These are phyloP conservation scores for Botrytis byssoidea DNA, from an alignment of 2,329 filamentous ascomycete species.

Conservation along the genomic window DNA sequence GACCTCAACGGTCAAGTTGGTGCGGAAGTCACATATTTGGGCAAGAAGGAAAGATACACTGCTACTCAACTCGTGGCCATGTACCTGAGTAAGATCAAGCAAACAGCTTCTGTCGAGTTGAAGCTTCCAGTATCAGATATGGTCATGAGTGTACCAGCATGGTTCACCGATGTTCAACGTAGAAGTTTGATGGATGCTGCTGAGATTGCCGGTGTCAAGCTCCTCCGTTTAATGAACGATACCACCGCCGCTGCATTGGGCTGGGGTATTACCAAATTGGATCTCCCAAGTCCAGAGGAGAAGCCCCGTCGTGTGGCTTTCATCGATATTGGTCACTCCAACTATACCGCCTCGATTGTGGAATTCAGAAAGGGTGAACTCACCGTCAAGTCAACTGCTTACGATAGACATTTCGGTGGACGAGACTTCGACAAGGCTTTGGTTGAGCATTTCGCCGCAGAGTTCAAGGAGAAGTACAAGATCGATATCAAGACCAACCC, in stretches of 20 bases:
- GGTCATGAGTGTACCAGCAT: slow-evolving; percentile 90
- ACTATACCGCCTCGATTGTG: slow-evolving; percentile 90
- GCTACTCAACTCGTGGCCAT: slow-evolving; percentile 91
- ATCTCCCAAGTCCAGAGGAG: slow-evolving; percentile 85
- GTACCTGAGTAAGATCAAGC: slow-evolving; percentile 93
- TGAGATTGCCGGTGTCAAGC: slow-evolving; percentile 89
- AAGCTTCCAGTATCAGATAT: slow-evolving; percentile 90
- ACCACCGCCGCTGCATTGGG: slow-evolving; percentile 94
- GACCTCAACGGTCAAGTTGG: slow-evolving; percentile 94
- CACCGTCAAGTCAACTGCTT: slow-evolving; percentile 86
- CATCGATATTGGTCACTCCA: slow-evolving; percentile 93
- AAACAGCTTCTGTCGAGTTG: slow-evolving; percentile 81
- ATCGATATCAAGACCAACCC: slow-evolving; percentile 89
- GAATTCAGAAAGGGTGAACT: slow-evolving; percentile 98
- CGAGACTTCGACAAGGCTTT: slow-evolving; percentile 95
- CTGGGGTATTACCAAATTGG: slow-evolving; percentile 96
- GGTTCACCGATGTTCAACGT: slow-evolving; percentile 96
- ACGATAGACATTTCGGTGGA: slow-evolving; percentile 94
- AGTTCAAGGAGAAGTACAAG: slow-evolving; percentile 98
- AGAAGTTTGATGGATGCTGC: slow-evolving; percentile 85
- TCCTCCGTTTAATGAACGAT: slow-evolving; percentile 94
- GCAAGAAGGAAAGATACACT: slow-evolving; percentile 94
- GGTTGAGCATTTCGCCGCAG: slow-evolving; percentile 89
- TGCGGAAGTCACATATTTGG: slow-evolving; percentile 87
- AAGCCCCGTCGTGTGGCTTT: slow-evolving; percentile 88